phyloP scores from a whole-genome alignment of 148 eudicot genomes.

The Vaccinium vitisidaea region DNA sequence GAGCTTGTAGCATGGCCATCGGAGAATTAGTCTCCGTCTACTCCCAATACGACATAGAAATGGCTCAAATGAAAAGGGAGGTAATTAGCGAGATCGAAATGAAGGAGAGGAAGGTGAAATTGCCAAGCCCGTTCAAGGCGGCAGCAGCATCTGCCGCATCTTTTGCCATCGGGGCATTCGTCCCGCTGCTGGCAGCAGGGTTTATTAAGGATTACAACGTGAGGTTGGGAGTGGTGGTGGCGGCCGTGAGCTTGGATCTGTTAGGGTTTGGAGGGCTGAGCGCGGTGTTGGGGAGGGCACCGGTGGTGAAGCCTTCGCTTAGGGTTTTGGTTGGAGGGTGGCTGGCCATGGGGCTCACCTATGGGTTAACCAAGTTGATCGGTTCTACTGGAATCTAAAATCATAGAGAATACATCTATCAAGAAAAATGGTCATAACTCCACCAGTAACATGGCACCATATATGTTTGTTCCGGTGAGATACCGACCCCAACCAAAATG shows the following conservation, averaged over 20 bases:
- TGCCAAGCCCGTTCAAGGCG: slow-evolving; percentile 34
- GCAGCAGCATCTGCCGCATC: slow-evolving; percentile 36
- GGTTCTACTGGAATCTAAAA: slow-evolving; percentile 14
- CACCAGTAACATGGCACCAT: too few relatives aligned
- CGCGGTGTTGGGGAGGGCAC: slow-evolving; percentile 19
- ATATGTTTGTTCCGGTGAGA: too few relatives aligned
- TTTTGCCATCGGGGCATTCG: slow-evolving; percentile 28
- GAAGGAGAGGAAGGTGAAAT: neutral
- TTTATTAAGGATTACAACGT: slow-evolving; percentile 24
- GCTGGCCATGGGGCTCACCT: slow-evolving; percentile 48
- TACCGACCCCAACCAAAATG: neutral
- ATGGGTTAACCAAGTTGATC: slow-evolving; percentile 33
- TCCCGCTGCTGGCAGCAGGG: slow-evolving; percentile 36
- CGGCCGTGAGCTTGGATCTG: slow-evolving; percentile 31
- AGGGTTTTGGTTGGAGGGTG: slow-evolving; percentile 47
- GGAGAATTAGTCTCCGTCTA: slow-evolving; percentile 41
- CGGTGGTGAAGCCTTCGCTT: slow-evolving; percentile 18
- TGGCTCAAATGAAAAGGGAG: slow-evolving; percentile 32
- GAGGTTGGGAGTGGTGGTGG: slow-evolving; percentile 31
- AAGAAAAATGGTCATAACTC: too few relatives aligned
- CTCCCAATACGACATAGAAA: slow-evolving; percentile 34
- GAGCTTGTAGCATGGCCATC: slow-evolving; percentile 47
- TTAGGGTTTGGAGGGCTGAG: slow-evolving; percentile 22
- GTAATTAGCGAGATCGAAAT: neutral
- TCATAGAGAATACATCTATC: too few relatives aligned